Evolutionary conservation across 306 rosid species (phyloP), one percentile per base, ranked within the genome.

Genomic region (Malus sieversii): DNA sequence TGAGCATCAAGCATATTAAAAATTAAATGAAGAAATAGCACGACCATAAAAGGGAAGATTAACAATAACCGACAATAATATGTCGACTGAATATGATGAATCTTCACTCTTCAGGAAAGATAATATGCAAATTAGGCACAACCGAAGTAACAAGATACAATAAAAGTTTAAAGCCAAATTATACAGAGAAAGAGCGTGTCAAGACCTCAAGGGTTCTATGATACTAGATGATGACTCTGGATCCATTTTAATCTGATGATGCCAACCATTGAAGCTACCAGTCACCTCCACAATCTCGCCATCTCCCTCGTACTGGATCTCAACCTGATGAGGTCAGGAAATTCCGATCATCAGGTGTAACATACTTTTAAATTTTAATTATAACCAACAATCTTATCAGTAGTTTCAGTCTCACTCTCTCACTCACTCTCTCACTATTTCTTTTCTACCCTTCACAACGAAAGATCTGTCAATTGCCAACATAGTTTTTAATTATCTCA

Each of bases 261-360:
- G 96, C 98, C 98, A 95, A 77, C 98, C 97, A 62, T 90, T 90
- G 90, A 92, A 95, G 88, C 97, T 92, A 73, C 98, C 97, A 4
- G 97, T 83, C 72, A 95, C 90, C 87, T 95, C 98, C 75, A 95
- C 97, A 70, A 65, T 80, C 76, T 88, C 91, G 79, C 88, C 98
- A 46, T 90, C 91, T 23, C 97, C 87, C 53, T 61, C 57, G 73
- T 86, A 95, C 35, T 87, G 90, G 74, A 95, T 66, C 80, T 81
- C 76, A 78, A 92, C 93, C 98, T 95, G 86, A 71, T 76, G 84
- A 80, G 78, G 79, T 53, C 60, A 72, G 53, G 69, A 45, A 64
- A 64, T 46, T 46, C 83, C 66, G 66, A 64, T 84, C 79, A 83
- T 75, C 78, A 76, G 71, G 74, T 63, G 40, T 55, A 10, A 70